Conservation (phyloP, 805 yeast species). For the Brettanomyces custersianus region DNA sequence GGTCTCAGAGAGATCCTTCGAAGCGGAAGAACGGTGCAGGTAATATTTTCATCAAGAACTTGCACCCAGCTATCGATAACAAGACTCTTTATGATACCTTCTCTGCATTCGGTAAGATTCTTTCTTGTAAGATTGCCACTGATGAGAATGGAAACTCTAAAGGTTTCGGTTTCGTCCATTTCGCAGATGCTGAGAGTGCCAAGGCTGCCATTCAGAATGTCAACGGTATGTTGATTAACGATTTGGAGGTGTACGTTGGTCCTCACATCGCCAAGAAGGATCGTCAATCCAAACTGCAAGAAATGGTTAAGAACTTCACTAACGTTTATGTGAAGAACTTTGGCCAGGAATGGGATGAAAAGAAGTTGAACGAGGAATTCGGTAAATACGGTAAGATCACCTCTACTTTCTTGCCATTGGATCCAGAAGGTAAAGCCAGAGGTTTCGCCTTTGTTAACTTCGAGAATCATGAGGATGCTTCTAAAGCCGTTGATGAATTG, state of each 20-base stretch:
- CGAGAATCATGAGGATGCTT: slow-evolving; percentile 81
- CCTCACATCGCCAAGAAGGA: slow-evolving; percentile 88
- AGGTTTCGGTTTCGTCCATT: slow-evolving; percentile 97
- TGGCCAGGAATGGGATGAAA: slow-evolving; percentile 58
- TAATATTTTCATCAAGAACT: slow-evolving; percentile 95
- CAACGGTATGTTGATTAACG: slow-evolving; percentile 96
- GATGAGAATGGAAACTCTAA: slow-evolving; percentile 87
- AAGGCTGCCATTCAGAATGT: slow-evolving; percentile 92
- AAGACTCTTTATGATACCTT: slow-evolving; percentile 97
- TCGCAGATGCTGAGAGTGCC: slow-evolving; percentile 88
- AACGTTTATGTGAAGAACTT: slow-evolving; percentile 93
- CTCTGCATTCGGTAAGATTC: slow-evolving; percentile 89
- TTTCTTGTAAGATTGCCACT: slow-evolving; percentile 95
- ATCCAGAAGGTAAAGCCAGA: slow-evolving; percentile 78
- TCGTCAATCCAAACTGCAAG: slow-evolving; percentile 89
- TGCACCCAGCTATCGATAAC: slow-evolving; percentile 97
- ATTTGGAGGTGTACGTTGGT: slow-evolving; percentile 91
- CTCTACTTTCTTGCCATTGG: slow-evolving; percentile 72
- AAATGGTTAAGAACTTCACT: slow-evolving; percentile 86
- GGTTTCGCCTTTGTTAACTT: slow-evolving; percentile 96
- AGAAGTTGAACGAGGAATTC: slow-evolving; percentile 66
- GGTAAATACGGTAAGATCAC: slow-evolving; percentile 69
- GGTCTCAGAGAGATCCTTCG: slow-evolving; percentile 99
- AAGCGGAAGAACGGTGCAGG: slow-evolving; percentile 92
- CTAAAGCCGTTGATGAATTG: slow-evolving; percentile 83